Evolutionary conservation across 257 asterid species (phyloP).

Genomic region (Solanum chiquidenum): DNA sequence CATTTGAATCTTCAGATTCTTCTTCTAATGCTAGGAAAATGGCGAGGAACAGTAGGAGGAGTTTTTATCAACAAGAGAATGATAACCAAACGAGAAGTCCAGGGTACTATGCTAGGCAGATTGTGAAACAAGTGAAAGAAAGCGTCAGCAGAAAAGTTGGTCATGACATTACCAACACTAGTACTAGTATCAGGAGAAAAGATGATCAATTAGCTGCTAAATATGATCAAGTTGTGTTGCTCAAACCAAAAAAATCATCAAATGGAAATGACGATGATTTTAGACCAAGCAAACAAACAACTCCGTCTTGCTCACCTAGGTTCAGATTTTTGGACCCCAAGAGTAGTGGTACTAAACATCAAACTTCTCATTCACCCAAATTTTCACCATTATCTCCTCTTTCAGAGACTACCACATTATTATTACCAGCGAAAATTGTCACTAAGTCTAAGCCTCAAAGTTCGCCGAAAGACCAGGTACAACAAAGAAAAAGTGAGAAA

Average conservation of each 20-base stretch:
- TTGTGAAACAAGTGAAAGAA: conserved; percentile 57
- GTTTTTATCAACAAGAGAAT: conserved; percentile 1
- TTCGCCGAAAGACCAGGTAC: not conserved
- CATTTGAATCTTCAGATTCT: conserved; percentile 11
- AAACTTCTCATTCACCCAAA: conserved; percentile 9
- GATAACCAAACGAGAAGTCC: conserved; percentile 25
- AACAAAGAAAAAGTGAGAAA: conserved; percentile 10
- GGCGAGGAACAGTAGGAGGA: conserved; percentile 6
- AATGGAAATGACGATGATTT: conserved; percentile 1
- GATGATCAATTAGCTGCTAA: conserved; percentile 24
- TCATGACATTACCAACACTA: conserved; percentile 48
- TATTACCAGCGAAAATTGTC: not conserved
- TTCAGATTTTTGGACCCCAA: conserved; percentile 29
- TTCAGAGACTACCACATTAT: not conserved
- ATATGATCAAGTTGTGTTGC: conserved; percentile 36
- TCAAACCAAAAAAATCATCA: conserved; percentile 20
- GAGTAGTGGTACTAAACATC: not conserved
- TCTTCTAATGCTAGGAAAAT: conserved; percentile 1
- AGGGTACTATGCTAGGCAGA: conserved; percentile 44
- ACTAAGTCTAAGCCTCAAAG: conserved; percentile 1
- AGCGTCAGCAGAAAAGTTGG: conserved; percentile 53
- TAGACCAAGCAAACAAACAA: conserved; percentile 9
- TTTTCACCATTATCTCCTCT: conserved; percentile 4
- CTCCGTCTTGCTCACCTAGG: conserved; percentile 38
- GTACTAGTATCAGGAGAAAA: not conserved